phyloP scores from a whole-genome alignment of 2,329 filamentous ascomycete species.

The Penicillium sp. region DNA sequence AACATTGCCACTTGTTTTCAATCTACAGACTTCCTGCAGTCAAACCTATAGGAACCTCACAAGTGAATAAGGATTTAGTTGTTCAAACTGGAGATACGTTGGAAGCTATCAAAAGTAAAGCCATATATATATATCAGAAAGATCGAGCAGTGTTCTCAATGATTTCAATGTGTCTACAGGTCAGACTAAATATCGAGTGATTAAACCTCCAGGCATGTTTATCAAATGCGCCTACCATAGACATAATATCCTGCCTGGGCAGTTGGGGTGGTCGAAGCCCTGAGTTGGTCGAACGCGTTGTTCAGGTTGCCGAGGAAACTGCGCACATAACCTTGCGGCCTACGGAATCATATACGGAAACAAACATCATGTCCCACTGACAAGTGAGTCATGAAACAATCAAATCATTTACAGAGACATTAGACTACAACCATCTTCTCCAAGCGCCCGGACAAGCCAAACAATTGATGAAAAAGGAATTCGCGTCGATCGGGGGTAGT shows the following conservation, averaged over 20 bases:
- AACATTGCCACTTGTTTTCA: neutral
- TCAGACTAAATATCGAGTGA: neutral
- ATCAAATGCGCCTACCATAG: neutral
- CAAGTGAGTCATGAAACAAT: neutral
- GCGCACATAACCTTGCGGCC: neutral
- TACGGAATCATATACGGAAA: too few relatives aligned
- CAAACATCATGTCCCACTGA: neutral
- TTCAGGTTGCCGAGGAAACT: neutral
- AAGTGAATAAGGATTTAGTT: neutral
- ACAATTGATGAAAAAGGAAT: neutral
- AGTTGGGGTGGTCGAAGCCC: neutral
- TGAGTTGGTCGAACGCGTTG: neutral
- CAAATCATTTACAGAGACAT: rapidly evolving
- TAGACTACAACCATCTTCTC: neutral
- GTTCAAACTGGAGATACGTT: neutral
- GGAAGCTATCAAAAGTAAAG: neutral
- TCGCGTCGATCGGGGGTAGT: neutral
- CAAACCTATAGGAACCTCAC: neutral
- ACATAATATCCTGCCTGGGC: too few relatives aligned
- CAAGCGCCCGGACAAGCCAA: neutral
- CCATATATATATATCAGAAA: neutral
- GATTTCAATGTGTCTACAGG: neutral
- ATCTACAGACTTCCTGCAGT: neutral
- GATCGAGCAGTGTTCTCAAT: neutral
- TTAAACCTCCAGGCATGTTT: neutral